Conservation (phyloP, 2,329 filamentous ascomycete species). For the Shiraia sp. region DNA sequence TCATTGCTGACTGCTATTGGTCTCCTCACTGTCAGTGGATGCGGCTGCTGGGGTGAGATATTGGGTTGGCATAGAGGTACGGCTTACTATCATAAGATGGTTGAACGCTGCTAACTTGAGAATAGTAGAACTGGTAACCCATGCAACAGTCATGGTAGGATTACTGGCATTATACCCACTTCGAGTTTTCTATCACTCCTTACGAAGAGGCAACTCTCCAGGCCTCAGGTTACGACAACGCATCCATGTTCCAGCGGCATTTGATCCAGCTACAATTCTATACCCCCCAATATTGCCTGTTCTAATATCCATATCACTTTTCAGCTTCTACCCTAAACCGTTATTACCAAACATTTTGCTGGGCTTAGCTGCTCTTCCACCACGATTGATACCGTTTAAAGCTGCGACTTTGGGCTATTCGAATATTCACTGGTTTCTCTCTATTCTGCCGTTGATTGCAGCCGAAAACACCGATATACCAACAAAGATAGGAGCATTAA, state of each 20-base stretch:
- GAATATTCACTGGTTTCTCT: conserved; percentile 76
- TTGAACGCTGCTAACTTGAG: background rate
- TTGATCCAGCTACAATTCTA: conserved; percentile 88
- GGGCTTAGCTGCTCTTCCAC: conserved; percentile 75
- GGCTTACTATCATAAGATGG: background rate
- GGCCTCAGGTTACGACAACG: conserved; percentile 44
- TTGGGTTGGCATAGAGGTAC: conserved; percentile 48
- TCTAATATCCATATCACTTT: conserved; percentile 75
- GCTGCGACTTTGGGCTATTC: conserved; percentile 62
- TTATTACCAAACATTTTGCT: conserved; percentile 83
- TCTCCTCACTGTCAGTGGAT: conserved; percentile 49
- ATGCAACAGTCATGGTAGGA: conserved; percentile 37
- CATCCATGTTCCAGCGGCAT: conserved; percentile 71
- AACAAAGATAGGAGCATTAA: conserved; percentile 36
- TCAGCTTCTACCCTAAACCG: conserved; percentile 61
- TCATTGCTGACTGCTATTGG: conserved; percentile 58
- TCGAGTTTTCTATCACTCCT: conserved; percentile 41
- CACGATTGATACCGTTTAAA: conserved; percentile 69
- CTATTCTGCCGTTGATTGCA: conserved; percentile 68
- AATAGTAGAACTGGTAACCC: conserved; percentile 47
- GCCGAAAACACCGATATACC: conserved; percentile 50
- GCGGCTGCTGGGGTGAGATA: conserved; percentile 37
- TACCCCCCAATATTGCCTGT: conserved; percentile 80
- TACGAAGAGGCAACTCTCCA: conserved; percentile 25
- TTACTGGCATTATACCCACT: conserved; percentile 45